phyloP scores from a whole-genome alignment of 108 stramenopile species.

The Stephanodiscus minutulus region DNA sequence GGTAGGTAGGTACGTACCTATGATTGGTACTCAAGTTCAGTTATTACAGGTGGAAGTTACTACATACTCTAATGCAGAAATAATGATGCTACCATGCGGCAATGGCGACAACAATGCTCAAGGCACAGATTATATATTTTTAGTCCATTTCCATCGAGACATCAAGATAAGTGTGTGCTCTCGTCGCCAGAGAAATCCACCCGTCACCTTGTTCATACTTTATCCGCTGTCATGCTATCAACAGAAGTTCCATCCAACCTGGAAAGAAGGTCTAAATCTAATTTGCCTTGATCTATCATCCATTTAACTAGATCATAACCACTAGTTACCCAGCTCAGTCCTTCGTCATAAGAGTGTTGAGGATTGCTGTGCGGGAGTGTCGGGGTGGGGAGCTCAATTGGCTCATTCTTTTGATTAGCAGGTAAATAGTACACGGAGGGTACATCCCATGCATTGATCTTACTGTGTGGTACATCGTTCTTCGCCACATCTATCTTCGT shows the following conservation, averaged over 20 bases:
- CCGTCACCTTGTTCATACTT: too few relatives aligned
- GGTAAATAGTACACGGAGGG: slow-evolving; percentile 63
- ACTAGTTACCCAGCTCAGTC: slow-evolving; percentile 40
- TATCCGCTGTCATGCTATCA: neutral
- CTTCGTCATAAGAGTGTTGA: slow-evolving; percentile 40
- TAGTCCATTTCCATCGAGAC: too few relatives aligned
- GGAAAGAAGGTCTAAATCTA: slow-evolving; percentile 36
- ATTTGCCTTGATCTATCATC: slow-evolving; percentile 42
- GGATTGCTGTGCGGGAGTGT: slow-evolving; percentile 16
- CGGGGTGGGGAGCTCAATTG: slow-evolving; percentile 33
- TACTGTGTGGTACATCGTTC: slow-evolving; percentile 51
- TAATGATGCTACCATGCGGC: too few relatives aligned
- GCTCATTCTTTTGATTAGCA: slow-evolving; percentile 41
- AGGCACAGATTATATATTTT: too few relatives aligned
- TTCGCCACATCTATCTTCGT: slow-evolving; percentile 61
- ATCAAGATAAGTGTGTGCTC: too few relatives aligned
- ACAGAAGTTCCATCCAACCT: slow-evolving; percentile 26
- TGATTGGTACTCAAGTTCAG: too few relatives aligned
- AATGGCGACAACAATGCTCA: too few relatives aligned
- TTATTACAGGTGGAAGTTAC: too few relatives aligned
- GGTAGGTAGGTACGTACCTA: too few relatives aligned
- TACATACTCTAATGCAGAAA: too few relatives aligned
- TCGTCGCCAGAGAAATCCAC: too few relatives aligned
- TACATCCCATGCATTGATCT: slow-evolving; percentile 43
- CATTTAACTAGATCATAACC: slow-evolving; percentile 42